phyloP scores from a whole-genome alignment of 768 basidiomycete genomes.

The Lactifluus subvellereus region DNA sequence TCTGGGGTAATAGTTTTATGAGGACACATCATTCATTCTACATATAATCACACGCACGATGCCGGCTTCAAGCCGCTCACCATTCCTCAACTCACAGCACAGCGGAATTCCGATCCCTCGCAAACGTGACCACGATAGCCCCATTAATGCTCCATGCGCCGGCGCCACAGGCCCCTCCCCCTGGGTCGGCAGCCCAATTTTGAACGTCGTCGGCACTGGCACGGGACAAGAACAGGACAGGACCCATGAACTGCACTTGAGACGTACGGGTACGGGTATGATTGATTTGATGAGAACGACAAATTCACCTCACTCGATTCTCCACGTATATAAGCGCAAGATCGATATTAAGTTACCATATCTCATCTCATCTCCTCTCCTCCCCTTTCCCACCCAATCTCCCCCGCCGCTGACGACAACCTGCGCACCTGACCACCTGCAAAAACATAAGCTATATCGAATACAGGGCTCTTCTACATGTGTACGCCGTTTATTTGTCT shows the following conservation, averaged over 20 bases:
- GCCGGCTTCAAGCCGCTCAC: too few species aligned
- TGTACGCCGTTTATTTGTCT: constrained; percentile 12
- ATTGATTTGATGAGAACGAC: neutral
- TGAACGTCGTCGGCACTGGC: neutral
- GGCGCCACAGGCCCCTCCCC: neutral
- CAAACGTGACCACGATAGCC: neutral
- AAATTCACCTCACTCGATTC: neutral
- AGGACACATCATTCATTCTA: too few species aligned
- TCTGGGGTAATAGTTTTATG: too few species aligned
- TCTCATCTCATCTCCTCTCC: neutral
- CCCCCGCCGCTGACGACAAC: neutral
- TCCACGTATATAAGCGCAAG: constrained; percentile 8
- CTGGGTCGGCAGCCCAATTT: neutral
- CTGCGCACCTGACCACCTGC: neutral
- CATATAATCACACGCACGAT: too few species aligned
- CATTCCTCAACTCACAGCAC: too few species aligned
- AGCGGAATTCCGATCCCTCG: too few species aligned
- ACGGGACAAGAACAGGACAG: too few species aligned
- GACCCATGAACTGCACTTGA: neutral
- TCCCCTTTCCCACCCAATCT: neutral
- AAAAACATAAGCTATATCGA: constrained; percentile 6
- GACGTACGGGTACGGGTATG: neutral
- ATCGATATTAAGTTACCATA: constrained; percentile 5
- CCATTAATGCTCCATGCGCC: neutral
- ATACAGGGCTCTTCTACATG: constrained; percentile 12